A percentile compares a stretch with the other conserved stretches of the same genome.
These are phyloP conservation scores for Vinca minor DNA, from an alignment of 257 asterid species.

Conservation along the genomic window DNA sequence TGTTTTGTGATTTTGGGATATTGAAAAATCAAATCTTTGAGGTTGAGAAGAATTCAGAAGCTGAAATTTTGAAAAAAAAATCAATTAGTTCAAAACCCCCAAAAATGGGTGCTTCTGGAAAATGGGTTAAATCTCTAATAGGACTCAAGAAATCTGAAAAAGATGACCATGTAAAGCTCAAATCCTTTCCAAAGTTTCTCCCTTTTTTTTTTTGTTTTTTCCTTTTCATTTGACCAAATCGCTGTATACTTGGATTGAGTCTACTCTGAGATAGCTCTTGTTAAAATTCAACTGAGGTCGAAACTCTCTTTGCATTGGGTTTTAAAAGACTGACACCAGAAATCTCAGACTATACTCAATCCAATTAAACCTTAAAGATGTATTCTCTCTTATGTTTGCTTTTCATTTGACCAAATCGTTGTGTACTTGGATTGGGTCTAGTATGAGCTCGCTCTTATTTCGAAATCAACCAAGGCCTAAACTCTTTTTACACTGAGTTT, in stretches of 20 bases:
- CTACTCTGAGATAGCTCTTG: too few species aligned
- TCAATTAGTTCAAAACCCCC: constrained; percentile 13
- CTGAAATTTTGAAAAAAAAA: constrained; percentile 10
- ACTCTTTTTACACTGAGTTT: too few species aligned
- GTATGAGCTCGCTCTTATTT: background rate
- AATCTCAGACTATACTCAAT: too few species aligned
- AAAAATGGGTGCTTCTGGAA: constrained; percentile 83
- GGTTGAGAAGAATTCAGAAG: background rate
- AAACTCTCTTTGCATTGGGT: too few species aligned
- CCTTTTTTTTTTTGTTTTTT: constrained; percentile 16
- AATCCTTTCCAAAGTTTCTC: constrained; percentile 4
- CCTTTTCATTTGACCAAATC: background rate
- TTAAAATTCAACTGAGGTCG: too few species aligned
- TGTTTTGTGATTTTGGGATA: background rate
- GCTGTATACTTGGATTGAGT: too few species aligned
- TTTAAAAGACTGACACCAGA: too few species aligned
- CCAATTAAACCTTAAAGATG: too few species aligned
- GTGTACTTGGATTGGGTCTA: too few species aligned
- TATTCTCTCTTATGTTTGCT: background rate
- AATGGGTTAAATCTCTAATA: constrained; percentile 76
- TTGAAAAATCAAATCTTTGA: background rate
- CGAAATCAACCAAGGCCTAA: background rate
- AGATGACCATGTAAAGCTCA: constrained; percentile 63
- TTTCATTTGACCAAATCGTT: background rate
- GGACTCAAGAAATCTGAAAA: constrained; percentile 72